phyloP scores from a whole-genome alignment of 2,329 filamentous ascomycete species.

The Aureobasidium musti region DNA sequence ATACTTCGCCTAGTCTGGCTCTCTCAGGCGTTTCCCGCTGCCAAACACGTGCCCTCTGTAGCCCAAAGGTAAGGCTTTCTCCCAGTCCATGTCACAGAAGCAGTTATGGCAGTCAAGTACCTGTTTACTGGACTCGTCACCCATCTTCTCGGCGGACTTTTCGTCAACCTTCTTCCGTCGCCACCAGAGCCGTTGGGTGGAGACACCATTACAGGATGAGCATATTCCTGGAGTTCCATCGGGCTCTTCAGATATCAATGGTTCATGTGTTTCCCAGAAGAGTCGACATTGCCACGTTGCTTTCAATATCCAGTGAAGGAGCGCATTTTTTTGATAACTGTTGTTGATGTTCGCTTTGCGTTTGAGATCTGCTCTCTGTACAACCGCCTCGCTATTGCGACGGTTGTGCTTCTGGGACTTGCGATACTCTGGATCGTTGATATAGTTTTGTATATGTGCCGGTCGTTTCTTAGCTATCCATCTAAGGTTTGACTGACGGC shows the following conservation, averaged over 20 bases:
- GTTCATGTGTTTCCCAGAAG: background rate
- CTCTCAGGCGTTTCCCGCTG: background rate
- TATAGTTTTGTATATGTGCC: background rate
- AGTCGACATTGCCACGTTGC: background rate
- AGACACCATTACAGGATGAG: background rate
- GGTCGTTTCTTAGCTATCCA: background rate
- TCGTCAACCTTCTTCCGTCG: background rate
- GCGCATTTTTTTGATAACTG: background rate
- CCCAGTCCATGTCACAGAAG: conserved; percentile 7
- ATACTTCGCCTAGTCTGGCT: background rate
- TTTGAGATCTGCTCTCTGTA: background rate
- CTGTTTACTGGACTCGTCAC: background rate
- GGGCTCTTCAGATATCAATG: background rate
- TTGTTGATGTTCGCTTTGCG: background rate
- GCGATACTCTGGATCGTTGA: background rate
- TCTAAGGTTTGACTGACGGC: background rate
- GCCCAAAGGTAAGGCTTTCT: background rate
- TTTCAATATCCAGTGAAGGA: background rate
- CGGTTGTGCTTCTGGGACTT: background rate
- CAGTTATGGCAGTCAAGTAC: background rate
- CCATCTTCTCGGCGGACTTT: background rate
- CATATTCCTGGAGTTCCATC: background rate
- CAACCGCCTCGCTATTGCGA: too few species aligned
- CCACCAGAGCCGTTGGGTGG: background rate
- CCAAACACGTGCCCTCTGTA: background rate